Conservation (phyloP, 2,329 filamentous ascomycete genomes). For the Penicillium frequentans region DNA sequence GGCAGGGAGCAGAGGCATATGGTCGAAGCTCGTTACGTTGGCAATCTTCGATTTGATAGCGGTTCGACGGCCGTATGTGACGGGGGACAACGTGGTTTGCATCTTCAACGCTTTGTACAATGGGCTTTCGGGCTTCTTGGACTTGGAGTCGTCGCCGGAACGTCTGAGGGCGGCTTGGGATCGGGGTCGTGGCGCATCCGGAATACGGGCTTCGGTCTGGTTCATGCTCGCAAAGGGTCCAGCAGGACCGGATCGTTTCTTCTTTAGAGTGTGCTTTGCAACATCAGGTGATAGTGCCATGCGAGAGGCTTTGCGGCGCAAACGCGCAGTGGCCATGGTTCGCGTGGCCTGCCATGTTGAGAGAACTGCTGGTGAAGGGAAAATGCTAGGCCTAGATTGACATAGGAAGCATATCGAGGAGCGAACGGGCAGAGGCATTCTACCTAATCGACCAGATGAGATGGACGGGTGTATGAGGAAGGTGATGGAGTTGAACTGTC, state of each 20-base stretch:
- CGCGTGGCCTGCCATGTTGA: conserved; percentile 33
- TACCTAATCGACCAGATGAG: conserved; percentile 14
- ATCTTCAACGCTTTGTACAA: conserved; percentile 86
- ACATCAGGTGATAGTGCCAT: conserved; percentile 40
- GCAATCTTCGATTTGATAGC: conserved; percentile 62
- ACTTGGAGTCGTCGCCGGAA: conserved; percentile 35
- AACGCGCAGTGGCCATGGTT: conserved; percentile 31
- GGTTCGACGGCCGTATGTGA: conserved; percentile 71
- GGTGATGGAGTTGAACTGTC: background rate
- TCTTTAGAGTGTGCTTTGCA: conserved; percentile 29
- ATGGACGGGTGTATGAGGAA: background rate
- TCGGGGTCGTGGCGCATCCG: conserved; percentile 37
- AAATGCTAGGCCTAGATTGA: conserved; percentile 25
- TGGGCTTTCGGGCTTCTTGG: conserved; percentile 49
- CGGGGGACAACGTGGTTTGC: conserved; percentile 74
- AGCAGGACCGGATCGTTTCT: conserved; percentile 43
- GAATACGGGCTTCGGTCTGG: conserved; percentile 49
- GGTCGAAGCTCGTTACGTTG: conserved; percentile 74
- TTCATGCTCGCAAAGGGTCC: conserved; percentile 64
- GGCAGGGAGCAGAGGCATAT: conserved; percentile 72
- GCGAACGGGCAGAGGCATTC: conserved; percentile 29
- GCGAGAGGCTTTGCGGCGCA: conserved; percentile 37
- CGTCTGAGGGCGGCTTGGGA: conserved; percentile 46
- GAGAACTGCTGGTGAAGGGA: conserved; percentile 12
- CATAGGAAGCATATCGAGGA: conserved; percentile 36